Evolutionary conservation across 2,329 filamentous ascomycete genomes (phyloP).

Genomic region (Ophiostoma tasmaniense): DNA sequence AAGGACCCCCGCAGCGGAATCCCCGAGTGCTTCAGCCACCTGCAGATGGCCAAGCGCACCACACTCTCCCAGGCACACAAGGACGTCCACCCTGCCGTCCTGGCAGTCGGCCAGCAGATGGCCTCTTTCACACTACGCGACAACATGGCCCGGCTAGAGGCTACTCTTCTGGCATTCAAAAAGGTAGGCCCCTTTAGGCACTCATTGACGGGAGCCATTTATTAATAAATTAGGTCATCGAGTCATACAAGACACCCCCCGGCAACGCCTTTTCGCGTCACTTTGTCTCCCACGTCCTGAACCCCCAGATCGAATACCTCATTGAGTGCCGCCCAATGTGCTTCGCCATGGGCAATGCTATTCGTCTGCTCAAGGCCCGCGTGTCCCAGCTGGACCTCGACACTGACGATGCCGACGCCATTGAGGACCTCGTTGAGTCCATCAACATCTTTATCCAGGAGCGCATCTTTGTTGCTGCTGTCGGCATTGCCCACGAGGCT

Average conservation of each 20-base stretch:
- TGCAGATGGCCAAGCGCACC: conserved; percentile 55
- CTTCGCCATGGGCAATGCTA: conserved; percentile 94
- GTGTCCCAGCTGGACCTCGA: conserved; percentile 87
- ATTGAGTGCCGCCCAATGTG: conserved; percentile 91
- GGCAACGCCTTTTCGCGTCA: conserved; percentile 81
- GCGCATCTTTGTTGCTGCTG: conserved; percentile 77
- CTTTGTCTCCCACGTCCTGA: conserved; percentile 82
- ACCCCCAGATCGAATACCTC: conserved; percentile 91
- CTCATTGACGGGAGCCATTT: neutral
- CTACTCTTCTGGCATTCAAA: conserved; percentile 83
- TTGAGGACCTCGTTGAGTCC: conserved; percentile 64
- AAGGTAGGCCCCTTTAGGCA: conserved; percentile 44
- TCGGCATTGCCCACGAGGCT: conserved; percentile 72
- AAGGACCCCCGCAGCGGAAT: conserved; percentile 56
- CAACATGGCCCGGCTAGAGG: conserved; percentile 78
- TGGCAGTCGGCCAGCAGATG: conserved; percentile 84
- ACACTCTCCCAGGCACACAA: conserved; percentile 49
- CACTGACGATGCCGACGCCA: conserved; percentile 71
- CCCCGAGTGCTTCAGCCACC: conserved; percentile 70
- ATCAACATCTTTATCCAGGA: conserved; percentile 90
- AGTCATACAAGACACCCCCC: conserved; percentile 81
- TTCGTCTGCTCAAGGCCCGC: conserved; percentile 86
- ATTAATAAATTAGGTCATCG: conserved; percentile 57
- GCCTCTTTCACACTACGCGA: conserved; percentile 81
- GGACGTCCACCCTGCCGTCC: conserved; percentile 77